Evolutionary conservation across 768 basidiomycete genomes (phyloP), one percentile per base, ranked within the genome.

Genomic region (Mycena haematopus): DNA sequence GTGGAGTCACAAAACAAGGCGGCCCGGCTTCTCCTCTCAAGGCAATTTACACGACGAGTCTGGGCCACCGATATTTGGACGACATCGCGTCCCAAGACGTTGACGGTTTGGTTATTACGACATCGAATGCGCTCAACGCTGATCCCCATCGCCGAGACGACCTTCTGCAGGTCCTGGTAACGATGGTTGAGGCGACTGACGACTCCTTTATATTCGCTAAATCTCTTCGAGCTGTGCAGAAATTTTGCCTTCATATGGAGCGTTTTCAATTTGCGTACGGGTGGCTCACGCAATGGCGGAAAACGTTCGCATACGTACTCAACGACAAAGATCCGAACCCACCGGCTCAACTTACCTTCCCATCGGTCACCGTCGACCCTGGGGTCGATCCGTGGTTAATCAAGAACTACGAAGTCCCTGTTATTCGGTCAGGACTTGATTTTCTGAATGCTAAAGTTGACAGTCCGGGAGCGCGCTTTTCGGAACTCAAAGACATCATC

Each of bases 1-100:
- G 40, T 33, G 75, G 70, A 5, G 69, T 76, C 13, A 73, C 68
- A 1, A 72, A 74, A 47, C 75, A 76, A 56, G 74, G 75, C 11
- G 70, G 71, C 11, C 65, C 74, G 0, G 56, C 68, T 0, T 74
- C 73, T 3, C 71, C 72, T 2, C 51, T 72, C 15, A 76, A 72
- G 49, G 75, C 62, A 22, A 68, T 68, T 11, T 65, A 72, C n/a
- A 74, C 73, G 19, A 72, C 70, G 1, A 71, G 70, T 46, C 25
- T 73, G 1, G 70, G 63, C 4, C 52, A 69, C 21, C 60, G 57
- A 7, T 76, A 63, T 25, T 53, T 71, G 3, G n/a, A 53, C 19
- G 72, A 71, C 64, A 24, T 69, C 22, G 50, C 63, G 31, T 6
- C 38, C 1, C 17, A 44, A 6, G 61, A 65, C 19, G 44, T 60